Evolutionary conservation across 1,284 basidiomycete genomes (phyloP).

Genomic region (Violaceomyces palustris): DNA sequence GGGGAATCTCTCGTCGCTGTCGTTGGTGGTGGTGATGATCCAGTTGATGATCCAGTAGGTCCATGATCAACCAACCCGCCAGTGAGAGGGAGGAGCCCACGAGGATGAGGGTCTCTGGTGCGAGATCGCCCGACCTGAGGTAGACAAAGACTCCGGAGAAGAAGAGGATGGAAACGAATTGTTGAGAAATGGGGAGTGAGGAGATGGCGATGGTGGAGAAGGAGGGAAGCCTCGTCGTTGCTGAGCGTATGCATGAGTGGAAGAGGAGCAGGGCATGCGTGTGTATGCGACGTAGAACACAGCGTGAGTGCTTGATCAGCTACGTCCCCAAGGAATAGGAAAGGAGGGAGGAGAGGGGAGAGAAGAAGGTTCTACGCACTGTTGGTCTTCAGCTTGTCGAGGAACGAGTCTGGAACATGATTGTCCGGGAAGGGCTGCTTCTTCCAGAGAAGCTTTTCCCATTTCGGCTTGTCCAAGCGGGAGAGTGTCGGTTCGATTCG

Average conservation of each 20-base stretch:
- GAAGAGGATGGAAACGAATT: conserved; percentile 18
- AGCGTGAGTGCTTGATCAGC: no score
- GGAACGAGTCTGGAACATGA: conserved; percentile 72
- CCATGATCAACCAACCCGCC: no score
- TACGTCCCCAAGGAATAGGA: no score
- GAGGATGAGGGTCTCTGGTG: conserved; percentile 4
- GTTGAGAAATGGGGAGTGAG: conserved; percentile 36
- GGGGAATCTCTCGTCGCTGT: no score
- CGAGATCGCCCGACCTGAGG: conserved; percentile 12
- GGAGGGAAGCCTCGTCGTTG: conserved; percentile 56
- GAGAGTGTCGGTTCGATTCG: no score
- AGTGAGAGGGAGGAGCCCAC: background rate
- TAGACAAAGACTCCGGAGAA: conserved; percentile 38
- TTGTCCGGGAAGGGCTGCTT: conserved; percentile 74
- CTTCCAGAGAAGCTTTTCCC: conserved; percentile 83
- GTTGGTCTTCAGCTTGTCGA: conserved; percentile 62
- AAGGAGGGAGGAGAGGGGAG: no score
- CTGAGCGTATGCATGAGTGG: conserved; percentile 1
- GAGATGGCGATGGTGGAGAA: conserved; percentile 69
- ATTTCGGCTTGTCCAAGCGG: no score
- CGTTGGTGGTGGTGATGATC: no score
- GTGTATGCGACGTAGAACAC: background rate
- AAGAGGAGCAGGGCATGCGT: background rate
- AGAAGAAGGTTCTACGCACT: no score
- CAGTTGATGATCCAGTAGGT: no score